A percentile compares a stretch with the other conserved stretches of the same genome.
Evolutionary conservation across 2,329 filamentous ascomycete species (phyloP).

Genomic region (Teratosphaeriaceae sp.): DNA sequence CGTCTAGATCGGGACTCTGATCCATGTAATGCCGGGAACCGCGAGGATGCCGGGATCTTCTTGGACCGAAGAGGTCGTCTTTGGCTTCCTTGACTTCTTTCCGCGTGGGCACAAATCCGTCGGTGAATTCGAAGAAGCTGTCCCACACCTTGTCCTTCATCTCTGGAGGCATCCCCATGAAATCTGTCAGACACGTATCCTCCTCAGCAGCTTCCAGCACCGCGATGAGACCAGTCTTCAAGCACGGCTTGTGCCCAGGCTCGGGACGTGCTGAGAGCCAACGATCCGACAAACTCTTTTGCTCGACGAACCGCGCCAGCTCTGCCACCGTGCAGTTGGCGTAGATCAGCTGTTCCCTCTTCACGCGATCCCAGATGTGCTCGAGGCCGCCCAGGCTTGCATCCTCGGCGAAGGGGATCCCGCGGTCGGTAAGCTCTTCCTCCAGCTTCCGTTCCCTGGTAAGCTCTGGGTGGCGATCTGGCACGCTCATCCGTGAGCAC

Average conservation of each 20-base stretch:
- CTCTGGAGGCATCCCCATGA: not conserved
- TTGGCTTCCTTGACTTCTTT: no score
- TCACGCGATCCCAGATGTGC: not conserved
- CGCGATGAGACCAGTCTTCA: not conserved
- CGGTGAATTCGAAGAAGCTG: no score
- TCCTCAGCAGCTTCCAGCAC: not conserved
- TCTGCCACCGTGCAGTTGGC: not conserved
- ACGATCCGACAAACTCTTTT: not conserved
- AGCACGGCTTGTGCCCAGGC: no score
- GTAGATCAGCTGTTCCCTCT: not conserved
- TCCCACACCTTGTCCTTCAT: not conserved
- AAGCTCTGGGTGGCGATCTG: no score
- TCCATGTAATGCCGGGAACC: no score
- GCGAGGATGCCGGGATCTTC: no score
- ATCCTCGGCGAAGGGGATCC: not conserved
- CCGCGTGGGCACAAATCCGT: no score
- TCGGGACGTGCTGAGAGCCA: no score
- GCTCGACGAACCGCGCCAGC: not conserved
- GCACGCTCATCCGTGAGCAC: no score
- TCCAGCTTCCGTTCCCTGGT: no score
- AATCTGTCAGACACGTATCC: not conserved
- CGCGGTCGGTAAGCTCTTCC: not conserved
- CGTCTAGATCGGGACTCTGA: no score
- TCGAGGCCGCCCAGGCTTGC: not conserved
- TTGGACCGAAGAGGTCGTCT: no score